Evolutionary conservation across 1,284 basidiomycete species (phyloP).

Genomic region (Ceratorhiza oryzae-sativae): DNA sequence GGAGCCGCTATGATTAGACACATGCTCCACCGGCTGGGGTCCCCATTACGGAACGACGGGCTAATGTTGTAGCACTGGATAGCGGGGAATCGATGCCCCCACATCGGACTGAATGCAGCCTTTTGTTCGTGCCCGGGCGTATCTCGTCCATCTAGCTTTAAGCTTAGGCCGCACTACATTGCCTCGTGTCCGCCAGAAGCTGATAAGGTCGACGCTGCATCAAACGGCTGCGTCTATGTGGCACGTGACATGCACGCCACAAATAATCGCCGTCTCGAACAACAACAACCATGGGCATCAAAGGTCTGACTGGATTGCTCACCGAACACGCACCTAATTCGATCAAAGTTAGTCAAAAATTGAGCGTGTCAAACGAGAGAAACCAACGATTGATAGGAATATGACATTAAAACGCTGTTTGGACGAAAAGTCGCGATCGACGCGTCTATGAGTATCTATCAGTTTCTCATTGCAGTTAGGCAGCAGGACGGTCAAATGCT

Average conservation of each 20-base stretch:
- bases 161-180: not conserved
- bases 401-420: constrained; percentile 96
- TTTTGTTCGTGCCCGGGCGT: not conserved
- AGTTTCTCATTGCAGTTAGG: constrained; percentile 97
- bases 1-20: not conserved
- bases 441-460: constrained; percentile 94
- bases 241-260: not conserved
- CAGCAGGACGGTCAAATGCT: constrained; percentile 97
- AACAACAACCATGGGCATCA: constrained; percentile 75
- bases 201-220: not conserved
- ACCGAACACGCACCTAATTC: constrained; percentile 87
- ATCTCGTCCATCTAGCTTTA: not conserved
- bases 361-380: too few relatives aligned
- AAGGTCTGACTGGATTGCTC: constrained; percentile 90
- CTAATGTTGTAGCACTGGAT: not conserved
- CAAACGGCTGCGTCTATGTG: not conserved
- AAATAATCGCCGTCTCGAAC: constrained; percentile 10
- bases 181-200: not conserved
- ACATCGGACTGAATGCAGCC: too few relatives aligned
- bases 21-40: not conserved
- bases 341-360: constrained; percentile 65
- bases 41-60: not conserved
- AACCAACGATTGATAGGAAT: constrained; percentile 61
- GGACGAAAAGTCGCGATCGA: constrained; percentile 99
- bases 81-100: not conserved